A percentile compares a stretch with the other conserved stretches of the same genome.
Evolutionary conservation across 2,329 filamentous ascomycete genomes (phyloP).

Genomic region (Parastagonospora avenae): DNA sequence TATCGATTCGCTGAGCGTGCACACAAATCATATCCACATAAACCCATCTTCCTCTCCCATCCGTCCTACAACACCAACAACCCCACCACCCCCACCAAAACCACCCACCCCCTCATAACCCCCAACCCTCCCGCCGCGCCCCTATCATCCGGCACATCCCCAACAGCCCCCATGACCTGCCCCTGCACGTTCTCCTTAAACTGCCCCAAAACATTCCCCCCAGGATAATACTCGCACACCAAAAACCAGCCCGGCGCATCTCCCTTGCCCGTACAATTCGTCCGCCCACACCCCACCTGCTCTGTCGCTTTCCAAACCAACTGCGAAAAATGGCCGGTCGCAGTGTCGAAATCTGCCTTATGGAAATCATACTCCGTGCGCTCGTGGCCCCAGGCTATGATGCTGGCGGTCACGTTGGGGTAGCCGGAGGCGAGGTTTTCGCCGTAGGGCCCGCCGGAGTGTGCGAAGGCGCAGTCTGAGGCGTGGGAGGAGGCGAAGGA

Average conservation of each 20-base stretch:
- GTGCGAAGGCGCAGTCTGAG: conserved; percentile 53
- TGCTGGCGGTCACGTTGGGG: conserved; percentile 60
- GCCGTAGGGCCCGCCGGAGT: conserved; percentile 67
- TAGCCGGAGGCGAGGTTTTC: conserved; percentile 78
- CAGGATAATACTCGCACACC: conserved; percentile 45
- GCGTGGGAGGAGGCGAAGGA: conserved; percentile 59
- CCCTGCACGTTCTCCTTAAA: conserved; percentile 1
- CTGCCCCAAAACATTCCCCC: conserved; percentile 32
- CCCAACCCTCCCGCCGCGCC: no score
- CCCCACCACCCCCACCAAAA: no score
- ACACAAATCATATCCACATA: no score
- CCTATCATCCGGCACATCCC: no score
- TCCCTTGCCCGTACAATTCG: conserved; percentile 2
- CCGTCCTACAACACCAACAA: no score
- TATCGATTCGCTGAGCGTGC: no score
- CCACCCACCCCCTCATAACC: no score
- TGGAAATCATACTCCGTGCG: conserved; percentile 63
- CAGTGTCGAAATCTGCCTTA: conserved; percentile 54
- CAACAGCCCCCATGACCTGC: background rate
- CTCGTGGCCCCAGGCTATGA: conserved; percentile 72
- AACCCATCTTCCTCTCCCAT: no score
- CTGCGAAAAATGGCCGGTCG: conserved; percentile 34
- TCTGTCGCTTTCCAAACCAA: conserved; percentile 31
- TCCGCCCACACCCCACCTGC: conserved; percentile 17
- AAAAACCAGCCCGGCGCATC: conserved; percentile 20